Conservation (phyloP, 2,329 filamentous ascomycete genomes). For the Epichloe elymi region DNA sequence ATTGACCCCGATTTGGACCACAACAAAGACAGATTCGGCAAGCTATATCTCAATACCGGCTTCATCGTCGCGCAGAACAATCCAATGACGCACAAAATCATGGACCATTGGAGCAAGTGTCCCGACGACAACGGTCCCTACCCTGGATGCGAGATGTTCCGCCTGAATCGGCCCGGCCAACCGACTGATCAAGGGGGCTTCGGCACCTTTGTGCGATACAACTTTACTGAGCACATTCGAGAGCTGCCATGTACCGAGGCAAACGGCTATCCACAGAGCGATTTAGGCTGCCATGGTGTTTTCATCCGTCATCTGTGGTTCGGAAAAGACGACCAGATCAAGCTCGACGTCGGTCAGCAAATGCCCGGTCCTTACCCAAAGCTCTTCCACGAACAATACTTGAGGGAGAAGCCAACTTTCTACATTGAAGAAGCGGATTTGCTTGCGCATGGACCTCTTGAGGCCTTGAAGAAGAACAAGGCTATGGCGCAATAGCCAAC, state of each 20-base stretch:
- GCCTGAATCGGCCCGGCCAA: constrained; percentile 21
- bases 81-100: constrained; percentile 31
- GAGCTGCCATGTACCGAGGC: constrained; percentile 28
- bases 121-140: constrained; percentile 25
- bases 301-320: constrained; percentile 33
- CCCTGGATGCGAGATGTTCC: constrained; percentile 26
- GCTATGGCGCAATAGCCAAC: background rate
- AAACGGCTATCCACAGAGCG: constrained; percentile 28
- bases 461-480: constrained; percentile 1
- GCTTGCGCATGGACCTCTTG: constrained; percentile 13
- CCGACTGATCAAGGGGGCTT: constrained; percentile 32
- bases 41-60: constrained; percentile 35
- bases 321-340: constrained; percentile 26
- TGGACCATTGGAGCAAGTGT: constrained; percentile 34
- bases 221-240: constrained; percentile 26
- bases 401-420: constrained; percentile 20
- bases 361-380: constrained; percentile 23
- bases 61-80: constrained; percentile 42
- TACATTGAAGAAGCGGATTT: constrained; percentile 24
- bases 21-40: constrained; percentile 28
- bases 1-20: constrained; percentile 23
- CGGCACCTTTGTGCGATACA: constrained; percentile 29
- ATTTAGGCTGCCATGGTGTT: constrained; percentile 24
- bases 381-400: constrained; percentile 23
- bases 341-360: constrained; percentile 24